Percentiles rank a stretch among this genome's conserved stretches.
Conservation (phyloP, 2,329 filamentous ascomycete genomes). For the Coleophoma eucalyptorum region DNA sequence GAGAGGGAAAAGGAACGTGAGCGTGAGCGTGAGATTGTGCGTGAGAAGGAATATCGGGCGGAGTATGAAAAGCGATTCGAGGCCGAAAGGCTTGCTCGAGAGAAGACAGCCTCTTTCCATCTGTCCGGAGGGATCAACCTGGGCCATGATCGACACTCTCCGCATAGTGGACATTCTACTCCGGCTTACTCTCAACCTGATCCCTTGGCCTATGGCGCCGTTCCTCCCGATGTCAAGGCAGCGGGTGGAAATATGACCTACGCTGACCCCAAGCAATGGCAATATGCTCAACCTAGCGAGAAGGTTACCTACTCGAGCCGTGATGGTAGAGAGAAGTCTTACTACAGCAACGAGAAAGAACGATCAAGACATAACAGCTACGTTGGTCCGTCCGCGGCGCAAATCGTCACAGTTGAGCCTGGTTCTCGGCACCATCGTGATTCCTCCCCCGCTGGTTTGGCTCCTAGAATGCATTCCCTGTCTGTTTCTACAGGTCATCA, state of each 20-base stretch:
- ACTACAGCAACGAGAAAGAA: conserved; percentile 1
- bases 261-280: conserved; percentile 27
- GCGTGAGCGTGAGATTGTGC: conserved; percentile 21
- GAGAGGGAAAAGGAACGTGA: conserved; percentile 17
- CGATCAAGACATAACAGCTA: conserved; percentile 8
- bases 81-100: background rate
- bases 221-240: background rate
- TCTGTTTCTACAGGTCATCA: conserved; percentile 24
- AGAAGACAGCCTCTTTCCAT: conserved; percentile 17
- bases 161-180: background rate
- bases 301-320: conserved; percentile 28
- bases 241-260: conserved; percentile 13
- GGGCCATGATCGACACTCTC: background rate
- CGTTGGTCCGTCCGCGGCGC: conserved; percentile 13
- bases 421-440: conserved; percentile 17
- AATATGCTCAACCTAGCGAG: conserved; percentile 34
- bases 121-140: conserved; percentile 5
- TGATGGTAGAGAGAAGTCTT: conserved; percentile 12
- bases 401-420: conserved; percentile 25
- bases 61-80: background rate
- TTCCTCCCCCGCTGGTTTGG: conserved; percentile 17
- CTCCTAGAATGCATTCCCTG: conserved; percentile 23
- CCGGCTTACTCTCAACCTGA: background rate
- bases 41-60: conserved; percentile 16
- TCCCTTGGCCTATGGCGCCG: background rate